Base-by-base conservation (phyloP, 148 eudicot species). In the Oxyria digyna region DNA sequence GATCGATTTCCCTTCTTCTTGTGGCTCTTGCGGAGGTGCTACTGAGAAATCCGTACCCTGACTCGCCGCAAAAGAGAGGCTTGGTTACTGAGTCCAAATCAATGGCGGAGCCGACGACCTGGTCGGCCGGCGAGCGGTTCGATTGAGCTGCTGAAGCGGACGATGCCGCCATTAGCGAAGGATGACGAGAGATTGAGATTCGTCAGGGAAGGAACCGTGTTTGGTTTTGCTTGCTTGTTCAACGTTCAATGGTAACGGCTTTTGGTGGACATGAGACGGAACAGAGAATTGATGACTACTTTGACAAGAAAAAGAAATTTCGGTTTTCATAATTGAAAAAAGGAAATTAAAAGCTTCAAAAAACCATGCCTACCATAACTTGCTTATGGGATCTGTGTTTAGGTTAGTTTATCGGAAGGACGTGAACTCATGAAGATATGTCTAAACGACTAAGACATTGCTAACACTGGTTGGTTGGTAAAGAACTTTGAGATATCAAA, bases 1-100 rank as follows among this genome's bases (percentile, higher is more conserved):
- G 62, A 35, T 37, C 65, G 41, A 42, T 4, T 62, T 48, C 59
- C 68, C 80, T 75, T 50, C 82, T 54, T 52, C 43, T 73, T 17
- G 45, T 73, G 71, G 49, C 31, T 33, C 40, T 66, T 6, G 63
- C 8, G 38, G 23, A 4, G 26, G 52, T 23, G 46, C 45, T 40
- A 24, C 50, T 69, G 2, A 18, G 15, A n/a, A 29, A 29, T 48
- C 57, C 71, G 32, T 46, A 27, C 3, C 32, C 54, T 67, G 69
- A 67, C 14, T 67, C 69, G 6, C 69, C 18, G 15, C 45, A 41
- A 50, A 74, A 49, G 3, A 78, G 67, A 38, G 69, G 69, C 26
- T 29, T 35, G 45, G 29, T 8, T 11, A 13, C 27, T 3, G 29
- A 37, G 6, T 66, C 69, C 45, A 66, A 29, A 66, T 66, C 69